These are phyloP conservation scores for Gossypium schwendimanii DNA, from an alignment of 441 rosid genomes.

Conservation along the genomic window DNA sequence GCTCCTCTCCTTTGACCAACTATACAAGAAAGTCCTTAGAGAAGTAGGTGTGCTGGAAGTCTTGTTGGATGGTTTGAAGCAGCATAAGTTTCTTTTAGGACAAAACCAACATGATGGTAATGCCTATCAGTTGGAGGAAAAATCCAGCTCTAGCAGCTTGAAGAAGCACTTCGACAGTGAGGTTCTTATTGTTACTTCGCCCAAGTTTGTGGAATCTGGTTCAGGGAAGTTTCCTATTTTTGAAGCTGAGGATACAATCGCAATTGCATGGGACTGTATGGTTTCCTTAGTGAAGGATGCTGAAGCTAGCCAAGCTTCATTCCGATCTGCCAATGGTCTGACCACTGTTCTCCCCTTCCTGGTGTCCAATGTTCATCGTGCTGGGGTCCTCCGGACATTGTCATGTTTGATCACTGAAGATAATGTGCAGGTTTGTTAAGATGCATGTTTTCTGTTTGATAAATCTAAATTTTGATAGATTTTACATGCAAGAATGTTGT, in stretches of 20 bases:
- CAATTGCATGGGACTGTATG: constrained; percentile 97
- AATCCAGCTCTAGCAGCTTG: constrained; percentile 76
- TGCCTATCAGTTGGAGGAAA: constrained; percentile 48
- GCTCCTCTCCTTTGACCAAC: constrained; percentile 96
- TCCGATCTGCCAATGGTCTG: constrained; percentile 93
- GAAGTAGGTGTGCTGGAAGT: constrained; percentile 99
- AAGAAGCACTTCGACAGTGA: constrained; percentile 73
- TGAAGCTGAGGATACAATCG: constrained; percentile 75
- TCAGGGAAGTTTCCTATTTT: constrained; percentile 76
- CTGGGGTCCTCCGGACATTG: constrained; percentile 84
- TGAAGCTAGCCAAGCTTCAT: constrained; percentile 84
- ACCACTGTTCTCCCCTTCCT: constrained; percentile 83
- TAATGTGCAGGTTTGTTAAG: constrained; percentile 57
- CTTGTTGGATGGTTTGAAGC: constrained; percentile 92
- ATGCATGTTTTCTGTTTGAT: constrained; percentile 10
- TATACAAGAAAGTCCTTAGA: constrained; percentile 90
- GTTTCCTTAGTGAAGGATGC: constrained; percentile 90
- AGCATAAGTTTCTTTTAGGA: constrained; percentile 85
- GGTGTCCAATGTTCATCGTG: constrained; percentile 75
- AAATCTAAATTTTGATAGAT: constrained; percentile 12
- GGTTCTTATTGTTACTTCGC: constrained; percentile 84
- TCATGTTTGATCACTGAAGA: constrained; percentile 98
- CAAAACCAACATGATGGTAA: constrained; percentile 47
- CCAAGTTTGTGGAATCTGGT: constrained; percentile 79
- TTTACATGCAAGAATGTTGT: constrained; percentile 2